These are phyloP conservation scores for Bruguiera sexangula DNA, from an alignment of 345 rosid genomes.

Conservation along the genomic window DNA sequence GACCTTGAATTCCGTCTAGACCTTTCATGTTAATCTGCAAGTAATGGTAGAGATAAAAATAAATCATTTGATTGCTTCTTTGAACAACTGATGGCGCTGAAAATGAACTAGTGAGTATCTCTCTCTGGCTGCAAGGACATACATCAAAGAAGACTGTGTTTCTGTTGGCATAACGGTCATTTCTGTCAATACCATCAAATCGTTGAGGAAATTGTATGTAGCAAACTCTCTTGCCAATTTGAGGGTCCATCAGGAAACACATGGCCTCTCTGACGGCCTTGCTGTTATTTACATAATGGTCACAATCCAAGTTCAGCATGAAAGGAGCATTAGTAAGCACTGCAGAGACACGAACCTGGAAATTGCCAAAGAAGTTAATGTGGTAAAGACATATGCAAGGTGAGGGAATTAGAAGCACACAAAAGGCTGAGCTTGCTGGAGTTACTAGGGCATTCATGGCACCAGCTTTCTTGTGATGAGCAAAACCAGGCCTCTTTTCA, in stretches of 20 bases:
- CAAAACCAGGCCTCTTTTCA: conserved; percentile 35
- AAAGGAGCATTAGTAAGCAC: conserved; percentile 36
- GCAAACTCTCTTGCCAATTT: conserved; percentile 30
- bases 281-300: conserved; percentile 33
- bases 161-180: conserved; percentile 36
- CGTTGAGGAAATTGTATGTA: conserved; percentile 33
- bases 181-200: conserved; percentile 31
- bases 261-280: conserved; percentile 33
- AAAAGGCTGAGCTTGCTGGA: background rate
- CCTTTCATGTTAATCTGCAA: conserved; percentile 39
- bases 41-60: background rate
- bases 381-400: background rate
- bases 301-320: conserved; percentile 38
- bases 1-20: conserved; percentile 35
- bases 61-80: conserved; percentile 2
- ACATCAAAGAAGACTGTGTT: conserved; percentile 38
- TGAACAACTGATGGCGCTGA: background rate
- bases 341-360: conserved; percentile 31
- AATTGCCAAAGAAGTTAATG: conserved; percentile 12
- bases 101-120: background rate
- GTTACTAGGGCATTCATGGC: conserved; percentile 94
- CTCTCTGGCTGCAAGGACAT: conserved; percentile 2
- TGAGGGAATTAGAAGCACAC: conserved; percentile 1
- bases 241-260: conserved; percentile 39
- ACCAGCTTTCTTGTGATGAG: conserved; percentile 87